Percentiles rank a stretch among this genome's conserved stretches.
Conservation (phyloP, 2,329 filamentous ascomycete genomes). For the Leptosphaerulina australis region DNA sequence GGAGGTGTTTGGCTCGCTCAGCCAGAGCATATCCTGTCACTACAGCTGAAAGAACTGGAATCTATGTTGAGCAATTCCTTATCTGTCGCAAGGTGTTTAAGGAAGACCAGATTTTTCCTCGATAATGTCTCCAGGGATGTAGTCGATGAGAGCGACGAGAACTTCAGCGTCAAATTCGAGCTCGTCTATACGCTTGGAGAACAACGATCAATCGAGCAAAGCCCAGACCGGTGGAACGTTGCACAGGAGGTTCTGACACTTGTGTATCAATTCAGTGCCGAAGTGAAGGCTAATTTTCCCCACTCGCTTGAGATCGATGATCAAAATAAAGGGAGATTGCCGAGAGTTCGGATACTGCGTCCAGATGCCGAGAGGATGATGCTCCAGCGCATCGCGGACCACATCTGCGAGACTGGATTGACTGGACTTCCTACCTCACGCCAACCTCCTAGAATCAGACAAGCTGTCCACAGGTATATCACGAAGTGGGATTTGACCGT, state of each 20-base stretch:
- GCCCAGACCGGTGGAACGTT: slow-evolving; percentile 62
- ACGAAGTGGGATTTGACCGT: slow-evolving; percentile 39
- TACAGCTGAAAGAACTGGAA: slow-evolving; percentile 69
- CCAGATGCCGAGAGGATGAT: too few relatives aligned
- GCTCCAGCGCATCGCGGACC: slow-evolving; percentile 27
- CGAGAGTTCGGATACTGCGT: slow-evolving; percentile 57
- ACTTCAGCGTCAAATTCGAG: slow-evolving; percentile 66
- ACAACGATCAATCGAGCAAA: slow-evolving; percentile 58
- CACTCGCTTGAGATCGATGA: slow-evolving; percentile 53
- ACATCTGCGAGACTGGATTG: slow-evolving; percentile 55
- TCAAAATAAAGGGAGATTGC: slow-evolving; percentile 50
- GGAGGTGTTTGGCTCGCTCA: slow-evolving; percentile 66
- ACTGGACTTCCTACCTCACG: slow-evolving; percentile 53
- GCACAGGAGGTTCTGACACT: slow-evolving; percentile 61
- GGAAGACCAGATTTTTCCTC: too few relatives aligned
- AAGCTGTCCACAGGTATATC: slow-evolving; percentile 55
- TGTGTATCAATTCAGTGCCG: slow-evolving; percentile 43
- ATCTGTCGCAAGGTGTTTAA: too few relatives aligned
- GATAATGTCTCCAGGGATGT: slow-evolving; percentile 59
- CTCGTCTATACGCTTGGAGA: slow-evolving; percentile 67
- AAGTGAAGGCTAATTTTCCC: slow-evolving; percentile 43
- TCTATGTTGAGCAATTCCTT: too few relatives aligned
- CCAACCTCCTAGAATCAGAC: slow-evolving; percentile 39
- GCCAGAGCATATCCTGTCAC: slow-evolving; percentile 68
- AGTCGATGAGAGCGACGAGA: slow-evolving; percentile 70